phyloP scores from a whole-genome alignment of 108 stramenopile species.

The Nannochloropsis granulata region DNA sequence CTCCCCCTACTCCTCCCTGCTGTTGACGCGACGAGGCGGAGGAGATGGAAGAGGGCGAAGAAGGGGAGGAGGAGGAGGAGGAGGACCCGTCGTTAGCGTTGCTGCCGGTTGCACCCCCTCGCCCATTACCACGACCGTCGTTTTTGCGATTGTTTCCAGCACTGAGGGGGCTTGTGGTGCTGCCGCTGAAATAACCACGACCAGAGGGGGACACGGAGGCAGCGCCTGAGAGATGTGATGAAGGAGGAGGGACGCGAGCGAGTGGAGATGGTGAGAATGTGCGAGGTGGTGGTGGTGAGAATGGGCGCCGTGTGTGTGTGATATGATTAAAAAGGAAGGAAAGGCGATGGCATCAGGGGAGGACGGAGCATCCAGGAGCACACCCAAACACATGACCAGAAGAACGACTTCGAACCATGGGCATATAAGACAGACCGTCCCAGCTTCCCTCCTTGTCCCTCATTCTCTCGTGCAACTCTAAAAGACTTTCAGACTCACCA shows the following conservation, averaged over 20 bases:
- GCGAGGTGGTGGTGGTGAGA: no score
- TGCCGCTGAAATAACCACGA: neutral
- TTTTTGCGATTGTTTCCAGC: neutral
- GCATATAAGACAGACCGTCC: no score
- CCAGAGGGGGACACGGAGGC: neutral
- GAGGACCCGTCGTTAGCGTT: neutral
- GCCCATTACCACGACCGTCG: neutral
- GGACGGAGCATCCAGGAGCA: no score
- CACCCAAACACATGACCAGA: no score
- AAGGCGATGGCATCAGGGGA: no score
- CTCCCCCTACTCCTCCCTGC: neutral
- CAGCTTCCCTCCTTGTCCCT: no score
- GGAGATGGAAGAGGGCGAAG: neutral
- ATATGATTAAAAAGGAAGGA: no score
- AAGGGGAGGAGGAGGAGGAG: neutral
- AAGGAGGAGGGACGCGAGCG: no score
- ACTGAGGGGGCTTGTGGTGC: neutral
- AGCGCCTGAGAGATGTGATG: neutral
- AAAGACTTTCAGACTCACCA: neutral
- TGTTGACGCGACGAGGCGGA: neutral
- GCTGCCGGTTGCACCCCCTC: neutral
- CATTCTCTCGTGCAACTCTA: no score
- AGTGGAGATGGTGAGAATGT: no score
- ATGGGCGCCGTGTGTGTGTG: no score
- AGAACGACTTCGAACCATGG: no score